Evolutionary conservation across 2,329 filamentous ascomycete genomes (phyloP).

Genomic region (Fusarium coffeatum): DNA sequence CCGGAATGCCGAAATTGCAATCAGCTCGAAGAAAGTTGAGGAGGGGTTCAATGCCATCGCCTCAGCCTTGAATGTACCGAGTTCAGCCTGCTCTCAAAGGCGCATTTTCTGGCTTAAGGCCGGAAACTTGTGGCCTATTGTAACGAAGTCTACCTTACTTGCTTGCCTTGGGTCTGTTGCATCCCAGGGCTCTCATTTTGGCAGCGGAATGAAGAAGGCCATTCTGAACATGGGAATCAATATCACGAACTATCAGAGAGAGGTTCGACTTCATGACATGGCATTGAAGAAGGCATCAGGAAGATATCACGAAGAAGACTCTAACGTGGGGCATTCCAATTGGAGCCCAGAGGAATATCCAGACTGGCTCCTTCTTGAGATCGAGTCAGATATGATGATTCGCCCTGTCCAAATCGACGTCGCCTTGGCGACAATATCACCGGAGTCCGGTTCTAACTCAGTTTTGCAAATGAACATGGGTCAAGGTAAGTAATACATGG

Average conservation of each 20-base stretch:
- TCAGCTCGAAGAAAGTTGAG: slow-evolving; percentile 6
- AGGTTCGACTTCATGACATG: slow-evolving; percentile 64
- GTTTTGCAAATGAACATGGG: slow-evolving; percentile 77
- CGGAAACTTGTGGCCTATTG: slow-evolving; percentile 41
- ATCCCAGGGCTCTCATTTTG: slow-evolving; percentile 27
- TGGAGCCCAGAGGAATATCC: slow-evolving; percentile 66
- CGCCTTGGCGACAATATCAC: slow-evolving; percentile 68
- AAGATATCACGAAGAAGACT: slow-evolving; percentile 60
- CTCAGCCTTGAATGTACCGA: slow-evolving; percentile 18
- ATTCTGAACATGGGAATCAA: slow-evolving; percentile 35
- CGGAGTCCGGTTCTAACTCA: slow-evolving; percentile 63
- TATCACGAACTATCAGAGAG: slow-evolving; percentile 46
- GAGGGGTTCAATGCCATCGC: slow-evolving; percentile 14
- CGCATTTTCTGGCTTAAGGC: slow-evolving; percentile 41
- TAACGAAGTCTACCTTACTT: slow-evolving; percentile 39
- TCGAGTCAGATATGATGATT: slow-evolving; percentile 73
- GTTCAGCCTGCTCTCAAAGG: slow-evolving; percentile 12
- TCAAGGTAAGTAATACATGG: slow-evolving; percentile 54
- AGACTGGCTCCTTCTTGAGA: slow-evolving; percentile 75
- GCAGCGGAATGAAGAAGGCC: slow-evolving; percentile 38
- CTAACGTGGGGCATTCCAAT: slow-evolving; percentile 60
- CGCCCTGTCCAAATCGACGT: slow-evolving; percentile 71
- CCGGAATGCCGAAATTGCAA: slow-evolving; percentile 14
- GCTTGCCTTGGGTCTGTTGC: slow-evolving; percentile 27
- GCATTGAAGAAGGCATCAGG: slow-evolving; percentile 61